Percentiles rank a stretch among this genome's conserved stretches.
Conservation (phyloP, 176 grass and related monocot species). For the Oryza coarctata region DNA sequence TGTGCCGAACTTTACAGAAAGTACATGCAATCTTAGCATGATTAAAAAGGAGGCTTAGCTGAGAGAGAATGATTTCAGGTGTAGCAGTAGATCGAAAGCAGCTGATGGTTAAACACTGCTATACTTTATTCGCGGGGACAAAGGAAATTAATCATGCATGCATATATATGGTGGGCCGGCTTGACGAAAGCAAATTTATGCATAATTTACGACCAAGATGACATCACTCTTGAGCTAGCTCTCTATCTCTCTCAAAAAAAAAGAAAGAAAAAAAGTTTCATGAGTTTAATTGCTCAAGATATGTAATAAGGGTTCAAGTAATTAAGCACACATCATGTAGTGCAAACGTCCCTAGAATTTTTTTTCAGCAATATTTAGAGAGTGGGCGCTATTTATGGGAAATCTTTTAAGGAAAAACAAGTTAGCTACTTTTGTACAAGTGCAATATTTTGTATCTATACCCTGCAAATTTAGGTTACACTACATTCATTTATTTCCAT, state of each 20-base stretch:
- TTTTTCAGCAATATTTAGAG: no score
- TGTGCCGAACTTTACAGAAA: conserved; percentile 27
- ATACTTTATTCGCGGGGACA: not conserved
- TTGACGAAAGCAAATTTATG: not conserved
- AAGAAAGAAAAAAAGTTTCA: not conserved
- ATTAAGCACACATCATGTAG: no score
- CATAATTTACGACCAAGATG: not conserved
- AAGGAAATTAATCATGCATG: not conserved
- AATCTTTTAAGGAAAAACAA: no score
- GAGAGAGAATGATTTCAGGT: conserved; percentile 20
- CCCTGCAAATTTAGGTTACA: no score
- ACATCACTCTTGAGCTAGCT: not conserved
- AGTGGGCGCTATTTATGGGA: no score
- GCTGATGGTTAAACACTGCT: not conserved
- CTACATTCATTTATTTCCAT: no score
- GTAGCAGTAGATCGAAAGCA: conserved; percentile 15
- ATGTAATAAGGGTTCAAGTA: no score
- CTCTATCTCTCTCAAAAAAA: not conserved
- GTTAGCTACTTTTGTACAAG: no score
- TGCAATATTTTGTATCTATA: no score
- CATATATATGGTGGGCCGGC: not conserved
- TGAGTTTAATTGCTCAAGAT: not conserved
- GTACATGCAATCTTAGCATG: not conserved
- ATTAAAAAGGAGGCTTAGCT: not conserved
- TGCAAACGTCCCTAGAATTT: no score